Evolutionary conservation across 495 filamentous ascomycete genomes (phyloP).

Genomic region (Hypoxylon lienhwacheense): DNA sequence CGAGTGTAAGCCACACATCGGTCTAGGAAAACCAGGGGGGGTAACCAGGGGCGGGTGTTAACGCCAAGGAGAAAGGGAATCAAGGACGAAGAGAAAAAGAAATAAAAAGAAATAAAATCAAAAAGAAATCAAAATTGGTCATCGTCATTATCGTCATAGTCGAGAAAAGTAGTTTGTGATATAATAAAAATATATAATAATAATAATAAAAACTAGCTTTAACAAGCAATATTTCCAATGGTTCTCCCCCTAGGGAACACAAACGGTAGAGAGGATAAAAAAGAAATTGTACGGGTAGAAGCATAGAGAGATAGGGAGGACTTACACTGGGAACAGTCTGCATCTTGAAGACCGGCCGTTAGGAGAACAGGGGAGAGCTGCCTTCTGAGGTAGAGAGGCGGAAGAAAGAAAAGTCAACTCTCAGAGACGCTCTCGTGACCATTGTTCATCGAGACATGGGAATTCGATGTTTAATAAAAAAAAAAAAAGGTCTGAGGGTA

Average conservation of each 20-base stretch:
- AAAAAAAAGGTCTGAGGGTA: conserved; percentile 34
- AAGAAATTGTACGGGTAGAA: conserved; percentile 5
- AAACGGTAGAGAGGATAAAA: too few relatives aligned
- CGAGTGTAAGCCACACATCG: conserved; percentile 8
- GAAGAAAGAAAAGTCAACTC: conserved; percentile 41
- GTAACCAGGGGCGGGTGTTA: not conserved
- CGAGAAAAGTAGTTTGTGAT: too few relatives aligned
- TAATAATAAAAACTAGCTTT: too few relatives aligned
- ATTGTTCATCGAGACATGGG: conserved; percentile 40
- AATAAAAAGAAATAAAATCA: too few relatives aligned
- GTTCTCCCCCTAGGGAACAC: too few relatives aligned
- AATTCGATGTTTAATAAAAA: conserved; percentile 27
- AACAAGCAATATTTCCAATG: too few relatives aligned
- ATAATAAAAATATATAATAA: too few relatives aligned
- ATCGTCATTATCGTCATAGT: too few relatives aligned
- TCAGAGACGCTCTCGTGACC: conserved; percentile 39
- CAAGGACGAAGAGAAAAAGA: not conserved
- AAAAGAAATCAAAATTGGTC: too few relatives aligned
- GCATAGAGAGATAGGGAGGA: too few relatives aligned
- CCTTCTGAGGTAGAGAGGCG: conserved; percentile 44
- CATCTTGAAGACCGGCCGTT: conserved; percentile 53
- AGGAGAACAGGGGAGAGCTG: conserved; percentile 45
- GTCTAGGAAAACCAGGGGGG: conserved; percentile 1
- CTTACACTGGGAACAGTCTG: conserved; percentile 68
- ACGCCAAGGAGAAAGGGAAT: not conserved